Evolutionary conservation across 2,329 filamentous ascomycete genomes (phyloP).

Genomic region (Hysterium pulicare): DNA sequence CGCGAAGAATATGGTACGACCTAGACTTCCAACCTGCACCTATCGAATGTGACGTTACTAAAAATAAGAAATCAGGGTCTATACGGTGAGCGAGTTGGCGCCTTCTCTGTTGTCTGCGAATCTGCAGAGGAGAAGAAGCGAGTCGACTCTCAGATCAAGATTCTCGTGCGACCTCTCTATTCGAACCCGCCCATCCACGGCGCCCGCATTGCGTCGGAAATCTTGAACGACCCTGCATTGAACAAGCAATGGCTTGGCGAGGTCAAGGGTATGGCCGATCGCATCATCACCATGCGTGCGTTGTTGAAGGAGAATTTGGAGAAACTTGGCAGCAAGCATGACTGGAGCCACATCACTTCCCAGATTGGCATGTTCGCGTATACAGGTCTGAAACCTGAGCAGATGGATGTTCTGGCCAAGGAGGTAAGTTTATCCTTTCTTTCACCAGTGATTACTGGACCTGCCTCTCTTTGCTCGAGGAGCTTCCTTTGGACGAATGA

Average conservation of each 20-base stretch:
- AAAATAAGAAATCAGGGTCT: conserved; percentile 64
- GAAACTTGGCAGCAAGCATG: conserved; percentile 89
- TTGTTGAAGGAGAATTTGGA: conserved; percentile 93
- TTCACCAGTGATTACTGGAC: too few relatives aligned
- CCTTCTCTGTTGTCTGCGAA: conserved; percentile 87
- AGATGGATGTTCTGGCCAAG: conserved; percentile 89
- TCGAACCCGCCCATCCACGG: conserved; percentile 98
- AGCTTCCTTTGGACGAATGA: too few relatives aligned
- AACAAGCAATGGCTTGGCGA: conserved; percentile 94
- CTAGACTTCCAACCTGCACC: not conserved
- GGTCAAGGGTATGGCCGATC: conserved; percentile 98
- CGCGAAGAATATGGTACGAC: conserved; percentile 93
- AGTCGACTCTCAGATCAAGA: conserved; percentile 97
- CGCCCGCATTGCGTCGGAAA: conserved; percentile 86
- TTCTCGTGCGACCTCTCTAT: conserved; percentile 93
- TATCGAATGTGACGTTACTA: conserved; percentile 5
- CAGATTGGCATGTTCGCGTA: conserved; percentile 99
- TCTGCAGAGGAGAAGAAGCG: conserved; percentile 89
- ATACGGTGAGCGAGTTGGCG: conserved; percentile 96
- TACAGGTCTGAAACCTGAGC: conserved; percentile 84
- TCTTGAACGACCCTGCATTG: conserved; percentile 79
- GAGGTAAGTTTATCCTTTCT: conserved; percentile 54
- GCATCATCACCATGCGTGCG: conserved; percentile 97
- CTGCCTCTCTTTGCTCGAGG: too few relatives aligned
- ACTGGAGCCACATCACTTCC: conserved; percentile 98